Conservation (phyloP, 331 rosid species). For the Rosa hybrid region DNA sequence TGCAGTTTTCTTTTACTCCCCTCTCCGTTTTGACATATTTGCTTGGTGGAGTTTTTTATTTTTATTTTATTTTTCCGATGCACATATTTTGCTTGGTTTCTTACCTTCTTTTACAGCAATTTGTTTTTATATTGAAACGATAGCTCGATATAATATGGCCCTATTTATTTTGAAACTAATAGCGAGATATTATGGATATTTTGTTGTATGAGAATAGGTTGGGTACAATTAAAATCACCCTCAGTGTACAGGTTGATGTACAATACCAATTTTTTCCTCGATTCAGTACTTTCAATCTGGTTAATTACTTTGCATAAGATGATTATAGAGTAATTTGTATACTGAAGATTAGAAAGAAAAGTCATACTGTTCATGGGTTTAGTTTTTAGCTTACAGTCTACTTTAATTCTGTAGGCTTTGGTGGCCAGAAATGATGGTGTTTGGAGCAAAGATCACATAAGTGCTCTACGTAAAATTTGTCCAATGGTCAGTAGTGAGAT, state of each 20-base stretch:
- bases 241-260: neutral
- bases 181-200: neutral
- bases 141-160: neutral
- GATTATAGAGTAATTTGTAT: neutral
- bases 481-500: slow-evolving; percentile 97
- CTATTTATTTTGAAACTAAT: neutral
- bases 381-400: slow-evolving; percentile 7
- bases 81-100: neutral
- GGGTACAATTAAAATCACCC: neutral
- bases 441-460: slow-evolving; percentile 95
- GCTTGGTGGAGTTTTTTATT: too few species aligned
- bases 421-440: slow-evolving; percentile 97
- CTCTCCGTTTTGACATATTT: neutral
- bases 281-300: neutral
- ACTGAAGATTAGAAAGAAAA: neutral
- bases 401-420: slow-evolving; percentile 68
- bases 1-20: neutral
- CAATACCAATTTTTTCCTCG: too few species aligned
- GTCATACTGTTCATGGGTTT: neutral
- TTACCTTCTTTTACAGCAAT: neutral
- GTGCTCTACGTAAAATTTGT: slow-evolving; percentile 85
- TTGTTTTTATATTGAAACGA: neutral
- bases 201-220: slow-evolving; percentile 1
- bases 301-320: neutral
- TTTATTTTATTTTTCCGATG: neutral